These are phyloP conservation scores for Trametes cubensis DNA, from an alignment of 768 basidiomycete genomes.

Conservation along the genomic window DNA sequence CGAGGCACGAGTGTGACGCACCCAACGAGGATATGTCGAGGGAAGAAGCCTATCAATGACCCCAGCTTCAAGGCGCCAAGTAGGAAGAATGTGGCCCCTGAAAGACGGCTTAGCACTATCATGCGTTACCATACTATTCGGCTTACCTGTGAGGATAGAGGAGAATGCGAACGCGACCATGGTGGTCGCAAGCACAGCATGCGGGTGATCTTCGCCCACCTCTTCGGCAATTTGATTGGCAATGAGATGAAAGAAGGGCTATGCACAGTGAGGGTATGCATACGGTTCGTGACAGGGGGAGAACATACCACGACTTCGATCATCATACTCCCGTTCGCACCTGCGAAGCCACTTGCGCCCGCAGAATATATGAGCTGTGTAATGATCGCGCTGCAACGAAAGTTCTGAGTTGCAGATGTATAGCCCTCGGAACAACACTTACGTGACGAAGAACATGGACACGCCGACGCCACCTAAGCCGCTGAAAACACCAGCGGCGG, in stretches of 20 bases:
- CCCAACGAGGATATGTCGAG: conserved; percentile 96
- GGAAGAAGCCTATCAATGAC: conserved; percentile 90
- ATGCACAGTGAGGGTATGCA: background rate
- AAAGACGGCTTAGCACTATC: no score
- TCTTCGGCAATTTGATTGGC: conserved; percentile 72
- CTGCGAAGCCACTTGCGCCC: conserved; percentile 87
- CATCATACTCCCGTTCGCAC: conserved; percentile 96
- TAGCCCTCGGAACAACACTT: conserved; percentile 30
- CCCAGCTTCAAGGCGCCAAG: conserved; percentile 85
- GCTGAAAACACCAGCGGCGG: conserved; percentile 76
- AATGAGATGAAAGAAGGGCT: conserved; percentile 97
- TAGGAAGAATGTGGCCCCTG: conserved; percentile 82
- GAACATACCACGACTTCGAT: conserved; percentile 90
- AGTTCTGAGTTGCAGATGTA: conserved; percentile 8
- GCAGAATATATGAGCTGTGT: conserved; percentile 83
- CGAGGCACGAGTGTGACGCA: conserved; percentile 38
- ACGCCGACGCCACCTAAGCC: conserved; percentile 87
- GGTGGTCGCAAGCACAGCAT: conserved; percentile 87
- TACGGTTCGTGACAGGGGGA: background rate
- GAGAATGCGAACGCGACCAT: conserved; percentile 87
- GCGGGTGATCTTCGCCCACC: conserved; percentile 69
- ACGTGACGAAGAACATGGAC: conserved; percentile 93
- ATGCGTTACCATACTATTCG: background rate
- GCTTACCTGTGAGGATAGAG: conserved; percentile 80
- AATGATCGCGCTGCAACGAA: conserved; percentile 58